A percentile compares a stretch with the other conserved stretches of the same genome.
phyloP scores from a whole-genome alignment of 306 rosid species.

The Casuarina glauca region DNA sequence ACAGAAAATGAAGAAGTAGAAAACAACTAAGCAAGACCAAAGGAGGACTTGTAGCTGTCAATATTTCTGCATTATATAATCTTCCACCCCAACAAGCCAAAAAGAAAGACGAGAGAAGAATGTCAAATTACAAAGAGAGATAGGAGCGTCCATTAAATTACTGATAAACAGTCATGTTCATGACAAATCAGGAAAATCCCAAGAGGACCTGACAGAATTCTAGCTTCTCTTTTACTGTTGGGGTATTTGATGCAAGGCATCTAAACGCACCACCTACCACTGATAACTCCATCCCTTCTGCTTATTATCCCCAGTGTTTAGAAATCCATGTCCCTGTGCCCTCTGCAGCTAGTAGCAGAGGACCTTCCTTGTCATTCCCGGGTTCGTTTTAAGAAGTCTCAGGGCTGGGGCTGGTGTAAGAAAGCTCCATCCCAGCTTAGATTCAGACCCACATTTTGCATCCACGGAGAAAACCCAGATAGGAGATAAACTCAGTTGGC shows the following conservation, averaged over 20 bases:
- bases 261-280: constrained; percentile 66
- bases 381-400: constrained; percentile 26
- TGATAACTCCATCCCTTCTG: constrained; percentile 73
- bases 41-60: not conserved
- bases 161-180: constrained; percentile 44
- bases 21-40: not conserved
- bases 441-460: constrained; percentile 56
- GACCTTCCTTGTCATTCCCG: constrained; percentile 29
- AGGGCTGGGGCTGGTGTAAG: constrained; percentile 38
- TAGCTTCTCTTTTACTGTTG: constrained; percentile 54
- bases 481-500: constrained; percentile 7
- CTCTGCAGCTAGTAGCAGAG: constrained; percentile 13
- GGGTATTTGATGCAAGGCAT: constrained; percentile 47
- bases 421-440: constrained; percentile 75
- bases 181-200: constrained; percentile 41
- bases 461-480: constrained; percentile 16
- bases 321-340: constrained; percentile 30
- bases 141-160: constrained; percentile 17
- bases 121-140: not conserved
- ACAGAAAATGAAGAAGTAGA: not conserved
- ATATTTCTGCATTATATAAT: not conserved
- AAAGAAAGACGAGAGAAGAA: not conserved
- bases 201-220: constrained; percentile 30
- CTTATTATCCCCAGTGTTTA: constrained; percentile 32
- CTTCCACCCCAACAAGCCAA: constrained; percentile 1